Percentiles rank a stretch among this genome's conserved stretches.
Conservation (phyloP, 768 basidiomycete species). For the Pleurotus djamor region DNA sequence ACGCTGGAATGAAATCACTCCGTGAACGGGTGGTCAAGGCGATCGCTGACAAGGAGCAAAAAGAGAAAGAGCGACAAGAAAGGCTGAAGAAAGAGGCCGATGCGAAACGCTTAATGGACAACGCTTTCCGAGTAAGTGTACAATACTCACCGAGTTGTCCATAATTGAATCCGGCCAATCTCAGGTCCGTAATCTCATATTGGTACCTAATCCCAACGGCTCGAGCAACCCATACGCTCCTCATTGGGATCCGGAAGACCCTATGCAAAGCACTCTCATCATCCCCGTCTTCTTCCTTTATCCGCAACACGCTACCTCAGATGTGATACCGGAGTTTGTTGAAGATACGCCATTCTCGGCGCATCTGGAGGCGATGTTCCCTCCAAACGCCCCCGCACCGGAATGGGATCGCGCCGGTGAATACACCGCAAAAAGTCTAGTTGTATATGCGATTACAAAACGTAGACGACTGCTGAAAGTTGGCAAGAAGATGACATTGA, state of each 20-base stretch:
- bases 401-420: slow-evolving; percentile 75
- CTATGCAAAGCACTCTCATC: slow-evolving; percentile 57
- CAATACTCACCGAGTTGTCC: neutral
- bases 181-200: slow-evolving; percentile 75
- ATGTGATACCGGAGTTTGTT: slow-evolving; percentile 82
- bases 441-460: slow-evolving; percentile 82
- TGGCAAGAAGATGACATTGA: slow-evolving; percentile 85
- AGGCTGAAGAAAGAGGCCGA: slow-evolving; percentile 48
- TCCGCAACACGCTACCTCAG: slow-evolving; percentile 86
- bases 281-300: slow-evolving; percentile 93
- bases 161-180: neutral
- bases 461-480: slow-evolving; percentile 81
- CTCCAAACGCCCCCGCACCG: slow-evolving; percentile 59
- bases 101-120: slow-evolving; percentile 47
- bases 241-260: slow-evolving; percentile 65
- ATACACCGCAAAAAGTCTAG: slow-evolving; percentile 62
- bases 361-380: slow-evolving; percentile 83
- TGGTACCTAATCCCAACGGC: slow-evolving; percentile 48
- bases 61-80: slow-evolving; percentile 48
- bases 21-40: slow-evolving; percentile 43
- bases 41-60: slow-evolving; percentile 49
- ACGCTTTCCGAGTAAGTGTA: slow-evolving; percentile 62
- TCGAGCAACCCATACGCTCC: slow-evolving; percentile 58
- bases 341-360: slow-evolving; percentile 83
- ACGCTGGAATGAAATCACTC: slow-evolving; percentile 48